Percentiles rank a stretch among this genome's conserved stretches.
These are phyloP conservation scores for Salvia sclarea DNA, from an alignment of 305 asterid species.

Conservation along the genomic window DNA sequence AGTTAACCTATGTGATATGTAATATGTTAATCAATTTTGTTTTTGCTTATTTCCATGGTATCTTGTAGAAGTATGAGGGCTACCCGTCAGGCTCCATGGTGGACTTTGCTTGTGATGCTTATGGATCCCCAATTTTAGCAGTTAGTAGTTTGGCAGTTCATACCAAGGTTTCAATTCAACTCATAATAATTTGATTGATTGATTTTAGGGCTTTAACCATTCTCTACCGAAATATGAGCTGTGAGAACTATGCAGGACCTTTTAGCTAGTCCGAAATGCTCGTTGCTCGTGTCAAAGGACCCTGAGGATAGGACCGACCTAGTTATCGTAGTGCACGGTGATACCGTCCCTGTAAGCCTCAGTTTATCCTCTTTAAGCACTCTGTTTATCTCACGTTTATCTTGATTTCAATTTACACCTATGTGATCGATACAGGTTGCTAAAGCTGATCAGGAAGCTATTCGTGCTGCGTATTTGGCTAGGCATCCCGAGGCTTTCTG, in stretches of 20 bases:
- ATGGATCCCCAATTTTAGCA: conserved; percentile 84
- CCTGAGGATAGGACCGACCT: conserved; percentile 90
- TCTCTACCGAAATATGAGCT: conserved; percentile 15
- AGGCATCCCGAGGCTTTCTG: conserved; percentile 92
- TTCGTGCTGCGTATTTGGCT: conserved; percentile 76
- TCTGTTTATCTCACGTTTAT: not conserved
- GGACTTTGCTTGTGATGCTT: conserved; percentile 90
- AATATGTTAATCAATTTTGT: no score
- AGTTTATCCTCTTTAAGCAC: conserved; percentile 10
- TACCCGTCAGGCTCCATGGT: conserved; percentile 97
- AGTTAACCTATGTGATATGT: no score
- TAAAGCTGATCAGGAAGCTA: conserved; percentile 52
- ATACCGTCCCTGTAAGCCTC: conserved; percentile 72
- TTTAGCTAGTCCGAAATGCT: conserved; percentile 77
- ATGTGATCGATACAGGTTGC: conserved; percentile 47
- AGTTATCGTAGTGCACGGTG: conserved; percentile 78
- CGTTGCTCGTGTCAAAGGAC: conserved; percentile 95
- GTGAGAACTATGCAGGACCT: conserved; percentile 70
- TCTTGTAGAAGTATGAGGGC: conserved; percentile 71
- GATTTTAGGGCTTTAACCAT: not conserved
- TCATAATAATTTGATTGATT: no score
- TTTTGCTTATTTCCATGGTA: conserved; percentile 20
- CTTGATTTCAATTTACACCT: conserved; percentile 19
- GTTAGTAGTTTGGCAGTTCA: conserved; percentile 87
- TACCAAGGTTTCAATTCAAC: conserved; percentile 59